Base-by-base conservation (phyloP, 2,329 filamentous ascomycete species). In the Colletotrichum endophyticum region DNA sequence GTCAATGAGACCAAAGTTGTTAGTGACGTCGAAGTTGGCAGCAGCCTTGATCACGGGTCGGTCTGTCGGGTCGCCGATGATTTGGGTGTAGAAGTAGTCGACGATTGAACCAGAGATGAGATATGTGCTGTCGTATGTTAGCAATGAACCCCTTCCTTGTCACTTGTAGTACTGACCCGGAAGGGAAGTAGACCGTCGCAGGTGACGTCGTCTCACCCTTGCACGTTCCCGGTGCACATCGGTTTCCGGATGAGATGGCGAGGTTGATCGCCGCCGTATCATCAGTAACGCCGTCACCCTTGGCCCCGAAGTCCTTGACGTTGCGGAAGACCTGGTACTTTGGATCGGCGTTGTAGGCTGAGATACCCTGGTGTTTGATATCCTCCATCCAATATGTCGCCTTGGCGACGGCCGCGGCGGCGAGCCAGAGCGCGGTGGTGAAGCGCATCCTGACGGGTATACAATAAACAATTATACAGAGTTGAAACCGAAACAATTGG, bases 61-160 rank as follows among this genome's bases (percentile, higher is more conserved):
- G 77, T 89, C 83, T 25, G 87, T 88, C 12, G 93, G 91, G 83
- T 96, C 93, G 56, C 94, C 95, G 34, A 96, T 89, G 77, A 97
- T 89, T 83, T 95, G 93, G 2, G 95, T 96, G 82, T 95, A 95
- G 86, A 96, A 97, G 84, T 93, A 92, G 82, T 94, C 92, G 57
- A 94, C 85, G 76, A 97, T 92, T 8, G 95, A 94, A 78, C 87
- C 89, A 67, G 91, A 94, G 77, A 96, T 92, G 7, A 93, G 80
- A 81, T 96, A 97, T 4, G 93, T 96, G 61, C 84, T 85, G 39
- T 4, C 1, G 1, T 6, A 11, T 8, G 12, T 34, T 67, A 49
- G 44, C n/a, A 61, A 11, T 11, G 6, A 70, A n/a, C 11, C 25
- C 3, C 4, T 16, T 6, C 8, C 5, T 66, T 8, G 8, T 13